phyloP scores from a whole-genome alignment of 2,329 filamentous ascomycete genomes.

The Drechslerella coelobrocha region DNA sequence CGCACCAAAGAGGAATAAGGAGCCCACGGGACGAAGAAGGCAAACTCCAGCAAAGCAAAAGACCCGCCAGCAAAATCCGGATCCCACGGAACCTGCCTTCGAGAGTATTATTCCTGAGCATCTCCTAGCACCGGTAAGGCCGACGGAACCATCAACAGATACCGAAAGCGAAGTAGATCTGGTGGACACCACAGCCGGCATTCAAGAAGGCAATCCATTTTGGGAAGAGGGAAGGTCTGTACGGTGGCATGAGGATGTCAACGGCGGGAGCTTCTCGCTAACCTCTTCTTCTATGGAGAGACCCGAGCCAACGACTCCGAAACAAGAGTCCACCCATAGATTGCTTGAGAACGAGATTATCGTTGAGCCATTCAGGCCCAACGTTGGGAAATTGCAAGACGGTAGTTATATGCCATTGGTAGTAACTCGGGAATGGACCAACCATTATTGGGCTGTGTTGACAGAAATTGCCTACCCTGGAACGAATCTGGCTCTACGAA shows the following conservation, averaged over 20 bases:
- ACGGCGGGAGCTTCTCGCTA: conserved; percentile 35
- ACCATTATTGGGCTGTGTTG: conserved; percentile 36
- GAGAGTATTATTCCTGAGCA: conserved; percentile 45
- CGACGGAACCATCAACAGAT: neutral
- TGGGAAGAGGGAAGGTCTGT: conserved; percentile 40
- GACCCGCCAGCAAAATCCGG: neutral
- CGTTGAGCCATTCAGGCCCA: conserved; percentile 37
- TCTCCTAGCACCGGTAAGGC: conserved; percentile 21
- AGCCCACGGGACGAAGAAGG: conserved; percentile 13
- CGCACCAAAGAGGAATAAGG: conserved; percentile 10
- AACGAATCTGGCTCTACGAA: conserved; percentile 18
- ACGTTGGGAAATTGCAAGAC: conserved; percentile 25
- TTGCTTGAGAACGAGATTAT: conserved; percentile 46
- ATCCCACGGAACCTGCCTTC: conserved; percentile 8
- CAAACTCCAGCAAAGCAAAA: conserved; percentile 23
- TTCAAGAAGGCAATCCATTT: conserved; percentile 15
- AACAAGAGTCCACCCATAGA: conserved; percentile 38
- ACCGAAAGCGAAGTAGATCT: neutral
- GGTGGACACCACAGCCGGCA: neutral
- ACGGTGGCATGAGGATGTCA: conserved; percentile 41
- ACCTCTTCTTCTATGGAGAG: conserved; percentile 22
- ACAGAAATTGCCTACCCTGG: conserved; percentile 28
- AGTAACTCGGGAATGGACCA: conserved; percentile 34
- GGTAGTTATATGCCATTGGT: conserved; percentile 35
- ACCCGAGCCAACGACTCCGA: conserved; percentile 18